Evolutionary conservation across 2,329 filamentous ascomycete genomes (phyloP).

Genomic region (Alternaria sp.): DNA sequence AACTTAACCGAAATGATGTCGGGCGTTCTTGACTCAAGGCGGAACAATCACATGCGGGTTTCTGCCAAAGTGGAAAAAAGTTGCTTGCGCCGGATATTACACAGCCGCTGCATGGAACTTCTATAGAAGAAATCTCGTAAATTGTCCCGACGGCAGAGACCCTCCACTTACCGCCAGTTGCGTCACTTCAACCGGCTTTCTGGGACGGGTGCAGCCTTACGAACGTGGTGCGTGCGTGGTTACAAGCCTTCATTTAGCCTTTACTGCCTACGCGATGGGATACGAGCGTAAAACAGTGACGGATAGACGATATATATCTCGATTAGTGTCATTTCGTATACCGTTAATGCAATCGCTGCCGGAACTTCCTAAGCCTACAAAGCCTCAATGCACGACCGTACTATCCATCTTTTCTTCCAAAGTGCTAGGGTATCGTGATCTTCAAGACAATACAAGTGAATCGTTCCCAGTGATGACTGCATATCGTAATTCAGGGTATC

Average conservation of each 20-base stretch:
- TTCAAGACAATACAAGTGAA: neutral
- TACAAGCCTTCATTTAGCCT: conserved; percentile 25
- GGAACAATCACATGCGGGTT: conserved; percentile 22
- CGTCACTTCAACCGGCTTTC: conserved; percentile 22
- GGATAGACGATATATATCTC: conserved; percentile 7
- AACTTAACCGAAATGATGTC: conserved; percentile 18
- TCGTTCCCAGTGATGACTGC: neutral
- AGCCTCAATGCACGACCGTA: neutral
- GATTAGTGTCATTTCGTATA: conserved; percentile 8
- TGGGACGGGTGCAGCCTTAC: conserved; percentile 25
- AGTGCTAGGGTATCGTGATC: conserved; percentile 9
- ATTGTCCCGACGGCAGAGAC: conserved; percentile 21
- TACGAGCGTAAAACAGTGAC: conserved; percentile 1
- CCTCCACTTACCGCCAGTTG: conserved; percentile 19
- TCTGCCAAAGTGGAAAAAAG: neutral
- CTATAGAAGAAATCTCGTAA: conserved; percentile 5
- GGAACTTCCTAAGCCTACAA: conserved; percentile 20
- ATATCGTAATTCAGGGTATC: conserved; percentile 21
- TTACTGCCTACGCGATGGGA: conserved; percentile 8
- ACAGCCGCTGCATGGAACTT: conserved; percentile 12
- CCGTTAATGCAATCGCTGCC: conserved; percentile 10
- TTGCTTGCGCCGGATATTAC: conserved; percentile 7
- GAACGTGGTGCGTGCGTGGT: conserved; percentile 11
- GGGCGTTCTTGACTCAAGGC: conserved; percentile 15
- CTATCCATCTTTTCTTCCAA: conserved; percentile 3